phyloP scores from a whole-genome alignment of 371 early-diverging fungal genomes.

The Cokeromyces recurvatus region DNA sequence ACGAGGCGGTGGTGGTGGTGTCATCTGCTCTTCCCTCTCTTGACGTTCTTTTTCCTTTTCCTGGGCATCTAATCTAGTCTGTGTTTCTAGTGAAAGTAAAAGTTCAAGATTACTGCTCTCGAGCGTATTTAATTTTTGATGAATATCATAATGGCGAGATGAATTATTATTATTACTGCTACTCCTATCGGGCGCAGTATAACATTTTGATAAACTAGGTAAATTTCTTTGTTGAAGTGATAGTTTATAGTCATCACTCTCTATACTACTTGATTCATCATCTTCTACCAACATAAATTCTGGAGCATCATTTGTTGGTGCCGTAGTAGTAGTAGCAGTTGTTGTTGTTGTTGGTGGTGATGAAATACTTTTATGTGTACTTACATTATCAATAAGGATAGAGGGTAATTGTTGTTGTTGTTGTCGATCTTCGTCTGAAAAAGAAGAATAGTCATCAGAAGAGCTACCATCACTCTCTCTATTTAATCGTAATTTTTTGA shows the following conservation, averaged over 20 bases:
- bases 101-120: conserved; percentile 13
- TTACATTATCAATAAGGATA: not conserved
- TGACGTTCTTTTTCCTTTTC: conserved; percentile 11
- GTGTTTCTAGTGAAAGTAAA: conserved; percentile 20
- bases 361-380: not conserved
- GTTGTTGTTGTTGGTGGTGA: not conserved
- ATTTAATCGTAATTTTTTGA: conserved; percentile 12
- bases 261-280: conserved; percentile 1
- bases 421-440: not conserved
- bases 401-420: not conserved
- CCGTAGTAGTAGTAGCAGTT: not conserved
- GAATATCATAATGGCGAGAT: not conserved
- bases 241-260: not conserved
- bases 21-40: not conserved
- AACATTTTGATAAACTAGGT: conserved; percentile 3
- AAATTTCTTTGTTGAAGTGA: not conserved
- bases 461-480: conserved; percentile 2
- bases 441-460: not conserved
- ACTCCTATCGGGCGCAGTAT: conserved; percentile 4
- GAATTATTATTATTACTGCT: not conserved
- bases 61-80: conserved; percentile 17
- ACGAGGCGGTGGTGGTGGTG: conserved; percentile 6
- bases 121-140: conserved; percentile 1
- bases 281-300: not conserved
- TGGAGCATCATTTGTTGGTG: not conserved